Conservation (phyloP, 2,329 filamentous ascomycete genomes). For the Monilinia vaccinii-corymbosi region DNA sequence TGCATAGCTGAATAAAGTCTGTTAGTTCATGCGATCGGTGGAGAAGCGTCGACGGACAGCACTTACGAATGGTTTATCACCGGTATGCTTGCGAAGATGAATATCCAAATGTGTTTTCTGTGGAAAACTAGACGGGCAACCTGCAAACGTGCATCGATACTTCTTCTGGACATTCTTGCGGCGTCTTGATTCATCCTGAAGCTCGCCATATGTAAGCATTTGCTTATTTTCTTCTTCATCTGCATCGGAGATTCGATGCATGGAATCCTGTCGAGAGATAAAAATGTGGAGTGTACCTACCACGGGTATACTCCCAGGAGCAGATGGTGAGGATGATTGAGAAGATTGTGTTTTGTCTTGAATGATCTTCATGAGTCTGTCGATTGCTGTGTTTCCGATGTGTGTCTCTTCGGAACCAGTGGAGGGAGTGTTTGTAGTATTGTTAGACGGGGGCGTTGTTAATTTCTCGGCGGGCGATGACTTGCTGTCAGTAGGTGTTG, state of each 20-base stretch:
- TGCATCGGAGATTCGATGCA: conserved; percentile 2
- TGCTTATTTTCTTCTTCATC: conserved; percentile 12
- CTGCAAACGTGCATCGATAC: conserved; percentile 64
- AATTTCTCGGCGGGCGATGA: neutral
- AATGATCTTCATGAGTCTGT: conserved; percentile 81
- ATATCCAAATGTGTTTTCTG: conserved; percentile 93
- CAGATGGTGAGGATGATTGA: conserved; percentile 19
- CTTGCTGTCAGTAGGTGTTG: conserved; percentile 8
- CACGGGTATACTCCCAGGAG: conserved; percentile 19
- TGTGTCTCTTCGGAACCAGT: conserved; percentile 32
- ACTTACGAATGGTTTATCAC: conserved; percentile 81
- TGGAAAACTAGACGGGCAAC: conserved; percentile 73
- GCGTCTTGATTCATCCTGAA: conserved; percentile 17
- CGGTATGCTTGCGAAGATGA: conserved; percentile 80
- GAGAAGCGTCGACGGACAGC: neutral
- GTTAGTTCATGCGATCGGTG: neutral
- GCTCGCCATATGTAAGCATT: conserved; percentile 20
- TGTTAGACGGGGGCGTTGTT: conserved; percentile 1
- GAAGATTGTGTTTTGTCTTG: conserved; percentile 52
- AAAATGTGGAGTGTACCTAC: conserved; percentile 28
- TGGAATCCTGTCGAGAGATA: conserved; percentile 23
- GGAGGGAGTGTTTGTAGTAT: conserved; percentile 9
- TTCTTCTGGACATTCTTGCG: conserved; percentile 39
- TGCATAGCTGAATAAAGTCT: neutral
- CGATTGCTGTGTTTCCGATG: conserved; percentile 72